phyloP scores from a whole-genome alignment of 2,329 filamentous ascomycete species.

The Pseudocercospora cruenta region DNA sequence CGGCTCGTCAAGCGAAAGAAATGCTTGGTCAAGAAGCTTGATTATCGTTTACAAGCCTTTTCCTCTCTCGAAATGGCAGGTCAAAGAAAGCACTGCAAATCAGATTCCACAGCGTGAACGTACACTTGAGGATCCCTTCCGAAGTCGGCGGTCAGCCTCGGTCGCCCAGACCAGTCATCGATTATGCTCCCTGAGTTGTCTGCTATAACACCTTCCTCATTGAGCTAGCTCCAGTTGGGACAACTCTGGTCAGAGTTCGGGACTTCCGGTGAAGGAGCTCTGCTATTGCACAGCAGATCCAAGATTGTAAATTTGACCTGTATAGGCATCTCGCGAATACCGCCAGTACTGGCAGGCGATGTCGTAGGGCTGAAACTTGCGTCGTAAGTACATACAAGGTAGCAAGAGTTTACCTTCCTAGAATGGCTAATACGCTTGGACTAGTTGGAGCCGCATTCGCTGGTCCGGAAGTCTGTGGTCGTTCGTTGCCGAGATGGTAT shows the following conservation, averaged over 20 bases:
- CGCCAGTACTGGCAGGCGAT: neutral
- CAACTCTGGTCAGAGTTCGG: constrained; percentile 4
- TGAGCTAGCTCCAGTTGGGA: neutral
- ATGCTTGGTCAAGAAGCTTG: neutral
- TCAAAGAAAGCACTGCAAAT: neutral
- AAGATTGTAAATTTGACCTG: neutral
- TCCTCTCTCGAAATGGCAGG: neutral
- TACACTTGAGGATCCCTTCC: constrained; percentile 12
- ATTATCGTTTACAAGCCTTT: neutral
- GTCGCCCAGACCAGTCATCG: constrained; percentile 11
- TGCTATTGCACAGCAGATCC: neutral
- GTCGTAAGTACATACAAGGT: constrained; percentile 10
- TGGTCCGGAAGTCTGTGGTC: constrained; percentile 11
- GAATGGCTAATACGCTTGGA: constrained; percentile 1
- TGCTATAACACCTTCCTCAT: neutral
- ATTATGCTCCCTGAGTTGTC: neutral
- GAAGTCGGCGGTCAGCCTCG: constrained; percentile 16
- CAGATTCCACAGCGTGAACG: constrained; percentile 1
- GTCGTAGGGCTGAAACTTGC: constrained; percentile 12
- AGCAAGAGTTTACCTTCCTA: constrained; percentile 12
- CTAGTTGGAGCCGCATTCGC: constrained; percentile 17
- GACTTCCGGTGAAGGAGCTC: neutral
- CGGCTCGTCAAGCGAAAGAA: neutral
- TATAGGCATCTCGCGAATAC: neutral
- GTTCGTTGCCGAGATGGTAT: constrained; percentile 15